These are phyloP conservation scores for Lactarius pseudohatsudake DNA, from an alignment of 768 basidiomycete genomes.

Conservation along the genomic window DNA sequence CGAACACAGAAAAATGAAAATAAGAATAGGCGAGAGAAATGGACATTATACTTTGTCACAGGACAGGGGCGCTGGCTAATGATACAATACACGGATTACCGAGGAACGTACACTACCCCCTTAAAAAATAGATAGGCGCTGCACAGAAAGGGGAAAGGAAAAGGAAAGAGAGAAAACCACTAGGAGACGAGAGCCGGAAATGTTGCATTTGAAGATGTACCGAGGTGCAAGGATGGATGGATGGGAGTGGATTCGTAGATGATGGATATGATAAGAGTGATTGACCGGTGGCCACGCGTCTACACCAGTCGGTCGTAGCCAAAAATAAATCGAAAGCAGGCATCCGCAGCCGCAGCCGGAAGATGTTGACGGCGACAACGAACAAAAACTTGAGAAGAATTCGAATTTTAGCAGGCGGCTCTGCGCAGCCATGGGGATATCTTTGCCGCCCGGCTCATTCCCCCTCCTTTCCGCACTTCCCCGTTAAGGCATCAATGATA, in stretches of 20 bases:
- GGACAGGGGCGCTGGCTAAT: constrained; percentile 20
- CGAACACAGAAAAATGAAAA: neutral
- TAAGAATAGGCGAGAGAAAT: constrained; percentile 9
- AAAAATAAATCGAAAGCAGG: constrained; percentile 6
- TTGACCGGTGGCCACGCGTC: constrained; percentile 20
- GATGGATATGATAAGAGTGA: constrained; percentile 14
- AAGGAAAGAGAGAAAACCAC: neutral
- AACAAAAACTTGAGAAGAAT: neutral
- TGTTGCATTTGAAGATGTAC: constrained; percentile 5
- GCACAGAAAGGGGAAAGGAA: constrained; percentile 7
- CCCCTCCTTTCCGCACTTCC: constrained; percentile 1
- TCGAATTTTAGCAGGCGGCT: constrained; percentile 19
- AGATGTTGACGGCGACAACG: neutral
- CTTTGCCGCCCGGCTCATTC: constrained; percentile 16
- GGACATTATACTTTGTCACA: constrained; percentile 27
- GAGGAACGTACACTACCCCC: constrained; percentile 25
- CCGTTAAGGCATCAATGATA: neutral
- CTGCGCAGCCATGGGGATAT: constrained; percentile 24
- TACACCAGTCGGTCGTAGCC: constrained; percentile 16
- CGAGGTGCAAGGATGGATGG: constrained; percentile 10
- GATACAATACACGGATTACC: constrained; percentile 29
- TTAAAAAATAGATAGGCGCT: constrained; percentile 26
- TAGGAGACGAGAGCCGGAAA: neutral
- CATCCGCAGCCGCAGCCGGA: neutral
- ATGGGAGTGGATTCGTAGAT: constrained; percentile 11